Conservation (phyloP, 2,329 filamentous ascomycete genomes). For the Alternaria panax region DNA sequence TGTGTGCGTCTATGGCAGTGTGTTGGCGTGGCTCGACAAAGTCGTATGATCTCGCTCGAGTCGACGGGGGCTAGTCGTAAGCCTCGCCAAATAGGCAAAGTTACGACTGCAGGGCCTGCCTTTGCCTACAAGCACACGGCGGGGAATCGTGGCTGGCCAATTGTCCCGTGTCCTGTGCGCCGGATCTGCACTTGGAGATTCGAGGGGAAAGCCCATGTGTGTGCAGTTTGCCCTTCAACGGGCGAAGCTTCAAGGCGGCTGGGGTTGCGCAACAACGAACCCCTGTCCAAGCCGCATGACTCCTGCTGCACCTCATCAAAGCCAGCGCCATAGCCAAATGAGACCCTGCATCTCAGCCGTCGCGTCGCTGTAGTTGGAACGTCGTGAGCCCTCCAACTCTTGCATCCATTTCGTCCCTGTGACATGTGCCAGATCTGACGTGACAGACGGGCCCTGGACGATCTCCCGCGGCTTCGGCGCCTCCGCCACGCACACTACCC, state of each 20-base stretch:
- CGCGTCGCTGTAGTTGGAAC: not conserved
- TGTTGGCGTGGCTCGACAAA: conserved; percentile 14
- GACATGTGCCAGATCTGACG: conserved; percentile 1
- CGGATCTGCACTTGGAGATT: not conserved
- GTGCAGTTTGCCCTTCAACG: not conserved
- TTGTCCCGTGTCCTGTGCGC: not conserved
- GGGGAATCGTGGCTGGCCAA: not conserved
- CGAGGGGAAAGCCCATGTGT: not conserved
- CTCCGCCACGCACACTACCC: not conserved
- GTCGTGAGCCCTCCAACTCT: not conserved
- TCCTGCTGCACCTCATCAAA: conserved; percentile 7
- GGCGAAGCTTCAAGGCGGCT: not conserved
- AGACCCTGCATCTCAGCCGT: not conserved
- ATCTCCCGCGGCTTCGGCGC: conserved; percentile 7
- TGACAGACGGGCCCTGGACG: conserved; percentile 7
- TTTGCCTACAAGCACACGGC: not conserved
- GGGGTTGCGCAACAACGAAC: not conserved
- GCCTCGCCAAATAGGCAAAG: not conserved
- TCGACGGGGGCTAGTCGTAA: conserved; percentile 7
- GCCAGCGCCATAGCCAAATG: not conserved
- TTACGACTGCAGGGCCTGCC: not conserved
- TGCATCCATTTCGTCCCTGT: not conserved
- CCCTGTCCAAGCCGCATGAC: conserved; percentile 10
- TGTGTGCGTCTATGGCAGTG: conserved; percentile 13
- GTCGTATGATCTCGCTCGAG: conserved; percentile 17